Base-by-base conservation (phyloP, 495 filamentous ascomycete genomes). In the Lasiosphaeria ovina region DNA sequence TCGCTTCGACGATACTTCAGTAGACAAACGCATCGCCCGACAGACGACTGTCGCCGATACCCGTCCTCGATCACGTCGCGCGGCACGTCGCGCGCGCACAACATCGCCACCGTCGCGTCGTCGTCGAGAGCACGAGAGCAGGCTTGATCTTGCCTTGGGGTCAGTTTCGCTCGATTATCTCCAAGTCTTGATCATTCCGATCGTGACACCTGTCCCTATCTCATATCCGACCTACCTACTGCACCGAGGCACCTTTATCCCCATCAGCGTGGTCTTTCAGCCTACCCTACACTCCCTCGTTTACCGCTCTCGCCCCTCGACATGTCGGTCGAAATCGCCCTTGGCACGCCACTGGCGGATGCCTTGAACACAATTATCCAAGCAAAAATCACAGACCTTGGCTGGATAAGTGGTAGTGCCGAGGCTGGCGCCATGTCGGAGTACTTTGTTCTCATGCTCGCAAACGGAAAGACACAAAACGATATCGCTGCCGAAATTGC, bases 391-490 rank as follows among this genome's bases (percentile, higher is more conserved):
- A 86, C 92, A n/a, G 93, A 98, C 73, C 87, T 93, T 58, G 92
- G 92, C 58, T 97, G 93, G 94, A 89, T 85, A 48, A 85, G 87
- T 49, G 89, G 88, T 47, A 87, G 85, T 59, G 80, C 83, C 62
- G 90, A 93, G 69, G 93, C 91, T 67, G 86, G 89, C 14, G 89
- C 92, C 11, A 81, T 98, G 59, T 88, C 91, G 47, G 94, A 98
- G 75, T 98, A 97, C 72, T 93, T 98, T 62, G 89, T 97, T 50
- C 81, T 97, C 56, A 98, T 97, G 93, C 83, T 98, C 35, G 90
- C 88, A 59, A 97, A 97, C 72, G 90, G 92, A 59, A 97, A 96
- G 75, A 90, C 88, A 6, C 87, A 94, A 69, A 85, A 91, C 49
- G 88, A 96, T 66, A 92, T 98, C 62, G 90, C 92, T 4, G 83